Percentiles rank a stretch among this genome's conserved stretches.
These are phyloP conservation scores for Lactifluus rugatus DNA, from an alignment of 768 basidiomycete genomes.

Conservation along the genomic window DNA sequence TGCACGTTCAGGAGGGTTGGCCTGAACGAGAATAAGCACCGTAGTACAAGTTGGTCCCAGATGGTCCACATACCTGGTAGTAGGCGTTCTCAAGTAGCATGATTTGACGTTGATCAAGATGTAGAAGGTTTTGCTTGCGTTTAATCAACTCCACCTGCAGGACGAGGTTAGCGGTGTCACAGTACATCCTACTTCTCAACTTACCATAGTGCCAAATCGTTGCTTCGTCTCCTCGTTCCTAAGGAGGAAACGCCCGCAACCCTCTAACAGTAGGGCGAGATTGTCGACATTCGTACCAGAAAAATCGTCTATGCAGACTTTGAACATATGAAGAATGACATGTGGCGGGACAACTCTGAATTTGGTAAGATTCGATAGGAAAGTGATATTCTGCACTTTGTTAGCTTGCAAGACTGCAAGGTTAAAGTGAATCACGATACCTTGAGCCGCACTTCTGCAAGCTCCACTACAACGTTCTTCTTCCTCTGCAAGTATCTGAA, in stretches of 20 bases:
- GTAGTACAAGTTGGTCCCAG: not conserved
- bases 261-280: slow-evolving; percentile 81
- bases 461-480: slow-evolving; percentile 85
- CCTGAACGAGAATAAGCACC: slow-evolving; percentile 38
- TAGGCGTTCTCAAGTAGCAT: slow-evolving; percentile 95
- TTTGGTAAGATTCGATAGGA: slow-evolving; percentile 89
- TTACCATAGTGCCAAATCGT: slow-evolving; percentile 82
- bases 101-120: slow-evolving; percentile 84
- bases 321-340: slow-evolving; percentile 89
- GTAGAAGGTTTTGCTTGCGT: slow-evolving; percentile 86
- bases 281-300: slow-evolving; percentile 90
- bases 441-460: slow-evolving; percentile 78
- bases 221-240: slow-evolving; percentile 81
- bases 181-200: slow-evolving; percentile 5
- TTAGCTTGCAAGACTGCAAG: not conserved
- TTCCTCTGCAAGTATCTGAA: slow-evolving; percentile 92
- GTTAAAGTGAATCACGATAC: slow-evolving; percentile 30
- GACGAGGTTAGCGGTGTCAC: not conserved
- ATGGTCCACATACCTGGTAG: slow-evolving; percentile 59
- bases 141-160: slow-evolving; percentile 83
- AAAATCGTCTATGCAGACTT: slow-evolving; percentile 95
- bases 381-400: slow-evolving; percentile 64
- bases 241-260: slow-evolving; percentile 86
- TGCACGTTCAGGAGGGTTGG: slow-evolving; percentile 91
- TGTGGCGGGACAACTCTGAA: slow-evolving; percentile 87